These are phyloP conservation scores for Bjerkandera adusta DNA, from an alignment of 1,284 basidiomycete genomes.

Conservation along the genomic window DNA sequence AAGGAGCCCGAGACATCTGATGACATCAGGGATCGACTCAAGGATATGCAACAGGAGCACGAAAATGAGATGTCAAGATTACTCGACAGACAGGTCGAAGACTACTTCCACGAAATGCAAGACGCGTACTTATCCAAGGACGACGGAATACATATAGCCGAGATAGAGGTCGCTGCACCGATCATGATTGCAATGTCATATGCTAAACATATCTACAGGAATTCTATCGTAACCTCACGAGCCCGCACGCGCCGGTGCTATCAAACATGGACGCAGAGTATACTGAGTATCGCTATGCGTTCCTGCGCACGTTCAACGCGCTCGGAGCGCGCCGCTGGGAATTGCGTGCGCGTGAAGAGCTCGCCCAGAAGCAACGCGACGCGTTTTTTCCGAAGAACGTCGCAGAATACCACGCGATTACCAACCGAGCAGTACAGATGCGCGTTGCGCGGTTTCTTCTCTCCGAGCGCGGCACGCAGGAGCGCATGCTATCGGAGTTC, in stretches of 20 bases:
- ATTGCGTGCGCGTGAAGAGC: conserved; percentile 32
- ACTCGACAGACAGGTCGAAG: conserved; percentile 25
- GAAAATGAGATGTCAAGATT: conserved; percentile 21
- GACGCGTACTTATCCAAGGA: conserved; percentile 23
- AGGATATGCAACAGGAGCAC: conserved; percentile 20
- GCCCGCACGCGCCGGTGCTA: background rate
- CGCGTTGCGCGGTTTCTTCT: conserved; percentile 52
- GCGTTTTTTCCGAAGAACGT: conserved; percentile 48
- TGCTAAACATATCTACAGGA: background rate
- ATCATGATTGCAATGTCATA: background rate
- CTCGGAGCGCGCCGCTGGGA: conserved; percentile 30
- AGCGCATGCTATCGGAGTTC: conserved; percentile 47
- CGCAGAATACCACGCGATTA: conserved; percentile 41
- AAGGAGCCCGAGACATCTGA: conserved; percentile 19
- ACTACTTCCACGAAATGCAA: conserved; percentile 23
- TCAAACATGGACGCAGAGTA: background rate
- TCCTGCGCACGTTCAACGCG: conserved; percentile 36
- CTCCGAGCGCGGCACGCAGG: conserved; percentile 36
- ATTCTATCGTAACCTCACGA: background rate
- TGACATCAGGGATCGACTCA: conserved; percentile 17
- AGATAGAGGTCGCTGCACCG: conserved; percentile 20
- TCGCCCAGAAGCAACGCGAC: conserved; percentile 35
- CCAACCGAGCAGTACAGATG: conserved; percentile 44
- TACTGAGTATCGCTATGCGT: conserved; percentile 33
- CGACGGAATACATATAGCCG: conserved; percentile 12